Evolutionary conservation across 257 asterid species (phyloP).

Genomic region (Przewalskia tangutica): DNA sequence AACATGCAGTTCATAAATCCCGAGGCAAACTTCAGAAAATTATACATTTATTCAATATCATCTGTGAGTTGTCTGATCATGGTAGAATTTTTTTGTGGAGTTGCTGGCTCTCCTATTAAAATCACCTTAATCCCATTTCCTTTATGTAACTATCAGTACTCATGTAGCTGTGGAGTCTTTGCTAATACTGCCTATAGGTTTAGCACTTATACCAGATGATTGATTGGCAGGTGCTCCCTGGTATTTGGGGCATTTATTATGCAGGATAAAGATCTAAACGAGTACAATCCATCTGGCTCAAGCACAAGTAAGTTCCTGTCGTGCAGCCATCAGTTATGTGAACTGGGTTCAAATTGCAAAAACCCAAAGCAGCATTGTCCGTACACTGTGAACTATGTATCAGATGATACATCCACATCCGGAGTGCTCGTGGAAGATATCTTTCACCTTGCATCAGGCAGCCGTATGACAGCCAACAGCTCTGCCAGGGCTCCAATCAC

Average conservation of each 20-base stretch:
- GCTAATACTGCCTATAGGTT: constrained; percentile 30
- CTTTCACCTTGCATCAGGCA: constrained; percentile 58
- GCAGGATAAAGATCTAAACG: constrained; percentile 80
- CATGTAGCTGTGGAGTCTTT: background rate
- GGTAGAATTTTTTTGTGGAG: background rate
- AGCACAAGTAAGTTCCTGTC: constrained; percentile 52
- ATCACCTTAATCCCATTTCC: background rate
- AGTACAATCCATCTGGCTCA: constrained; percentile 68
- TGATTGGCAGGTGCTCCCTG: constrained; percentile 95
- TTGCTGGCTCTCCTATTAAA: background rate
- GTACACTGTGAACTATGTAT: constrained; percentile 47
- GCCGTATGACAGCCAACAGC: constrained; percentile 24
- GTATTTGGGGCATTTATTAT: constrained; percentile 81
- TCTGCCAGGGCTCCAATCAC: constrained; percentile 57
- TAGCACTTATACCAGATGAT: constrained; percentile 65
- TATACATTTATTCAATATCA: background rate
- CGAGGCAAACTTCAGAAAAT: background rate
- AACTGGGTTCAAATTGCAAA: constrained; percentile 42
- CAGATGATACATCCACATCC: constrained; percentile 66
- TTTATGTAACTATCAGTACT: background rate
- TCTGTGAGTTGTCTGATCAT: background rate
- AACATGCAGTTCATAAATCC: background rate
- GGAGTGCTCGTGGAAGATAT: constrained; percentile 75
- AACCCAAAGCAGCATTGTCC: constrained; percentile 56
- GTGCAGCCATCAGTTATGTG: constrained; percentile 69